phyloP scores from a whole-genome alignment of 2,329 filamentous ascomycete genomes.

The Sporothrix phasma region DNA sequence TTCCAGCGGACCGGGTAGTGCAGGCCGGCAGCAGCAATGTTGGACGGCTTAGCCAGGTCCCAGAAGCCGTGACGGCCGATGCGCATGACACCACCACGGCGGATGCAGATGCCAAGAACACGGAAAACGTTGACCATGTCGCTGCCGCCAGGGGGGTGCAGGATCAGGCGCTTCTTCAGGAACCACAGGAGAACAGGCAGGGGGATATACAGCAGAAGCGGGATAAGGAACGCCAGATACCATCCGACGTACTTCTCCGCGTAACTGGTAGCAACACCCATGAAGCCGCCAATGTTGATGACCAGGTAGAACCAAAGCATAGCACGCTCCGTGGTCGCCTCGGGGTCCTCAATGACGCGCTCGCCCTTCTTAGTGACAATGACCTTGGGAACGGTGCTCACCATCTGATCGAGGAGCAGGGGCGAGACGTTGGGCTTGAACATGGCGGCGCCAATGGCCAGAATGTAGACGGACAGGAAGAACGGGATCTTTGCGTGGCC shows the following conservation, averaged over 20 bases:
- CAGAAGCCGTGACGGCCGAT: constrained; percentile 45
- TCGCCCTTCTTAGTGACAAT: constrained; percentile 45
- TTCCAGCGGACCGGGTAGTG: constrained; percentile 44
- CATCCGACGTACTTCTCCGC: constrained; percentile 60
- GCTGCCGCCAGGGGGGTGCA: constrained; percentile 36
- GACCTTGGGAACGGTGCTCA: constrained; percentile 47
- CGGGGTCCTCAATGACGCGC: constrained; percentile 61
- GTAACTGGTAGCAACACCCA: constrained; percentile 58
- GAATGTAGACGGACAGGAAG: constrained; percentile 49
- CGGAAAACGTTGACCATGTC: constrained; percentile 36
- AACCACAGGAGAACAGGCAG: constrained; percentile 34
- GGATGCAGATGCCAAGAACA: constrained; percentile 32
- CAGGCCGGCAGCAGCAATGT: constrained; percentile 34
- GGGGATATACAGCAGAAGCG: constrained; percentile 35
- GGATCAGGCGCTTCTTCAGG: constrained; percentile 33
- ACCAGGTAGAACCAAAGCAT: constrained; percentile 57
- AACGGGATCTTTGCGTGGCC: constrained; percentile 41
- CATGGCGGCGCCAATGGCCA: constrained; percentile 60
- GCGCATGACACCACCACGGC: constrained; percentile 30
- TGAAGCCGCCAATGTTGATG: constrained; percentile 60
- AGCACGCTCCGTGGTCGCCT: constrained; percentile 56
- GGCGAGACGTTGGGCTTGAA: constrained; percentile 75
- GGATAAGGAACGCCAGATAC: constrained; percentile 59
- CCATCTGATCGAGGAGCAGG: constrained; percentile 61
- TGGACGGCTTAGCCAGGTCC: constrained; percentile 59